phyloP scores from a whole-genome alignment of 371 early-diverging fungal genomes.

The Mucor indicus region DNA sequence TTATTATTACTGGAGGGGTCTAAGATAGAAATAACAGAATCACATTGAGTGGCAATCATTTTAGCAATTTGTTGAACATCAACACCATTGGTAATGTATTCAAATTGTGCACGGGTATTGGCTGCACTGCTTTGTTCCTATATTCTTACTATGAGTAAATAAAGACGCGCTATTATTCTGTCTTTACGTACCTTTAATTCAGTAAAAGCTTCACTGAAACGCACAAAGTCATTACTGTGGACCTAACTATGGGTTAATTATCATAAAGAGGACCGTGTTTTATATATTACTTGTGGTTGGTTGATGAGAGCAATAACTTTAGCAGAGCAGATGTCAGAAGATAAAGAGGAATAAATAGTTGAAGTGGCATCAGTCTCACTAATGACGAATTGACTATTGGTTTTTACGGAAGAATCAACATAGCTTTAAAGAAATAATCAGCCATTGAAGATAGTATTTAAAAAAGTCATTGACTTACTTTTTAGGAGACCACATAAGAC shows the following conservation, averaged over 20 bases:
- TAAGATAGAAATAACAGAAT: conserved; percentile 25
- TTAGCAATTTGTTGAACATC: conserved; percentile 30
- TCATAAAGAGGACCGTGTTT: not conserved
- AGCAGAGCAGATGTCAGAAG: conserved; percentile 35
- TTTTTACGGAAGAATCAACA: conserved; percentile 10
- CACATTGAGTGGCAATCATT: conserved; percentile 28
- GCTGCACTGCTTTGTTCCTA: conserved; percentile 30
- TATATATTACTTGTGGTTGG: conserved; percentile 41
- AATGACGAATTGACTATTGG: conserved; percentile 32
- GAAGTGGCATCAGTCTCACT: conserved; percentile 26
- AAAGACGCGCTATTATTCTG: not conserved
- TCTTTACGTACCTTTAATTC: conserved; percentile 27
- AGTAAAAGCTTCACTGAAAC: conserved; percentile 26
- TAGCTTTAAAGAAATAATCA: conserved; percentile 14
- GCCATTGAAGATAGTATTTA: too few species aligned
- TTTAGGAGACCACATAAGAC: conserved; percentile 36
- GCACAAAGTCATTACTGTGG: conserved; percentile 34
- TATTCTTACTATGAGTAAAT: not conserved
- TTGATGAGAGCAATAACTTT: conserved; percentile 40
- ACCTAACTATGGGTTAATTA: conserved; percentile 20
- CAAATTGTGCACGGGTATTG: conserved; percentile 27
- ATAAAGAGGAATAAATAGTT: conserved; percentile 25
- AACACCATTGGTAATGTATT: conserved; percentile 36
- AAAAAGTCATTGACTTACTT: conserved; percentile 12
- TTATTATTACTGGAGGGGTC: conserved; percentile 31